Base-by-base conservation (phyloP, 2,329 filamentous ascomycete species). In the Aspergillus sergii region DNA sequence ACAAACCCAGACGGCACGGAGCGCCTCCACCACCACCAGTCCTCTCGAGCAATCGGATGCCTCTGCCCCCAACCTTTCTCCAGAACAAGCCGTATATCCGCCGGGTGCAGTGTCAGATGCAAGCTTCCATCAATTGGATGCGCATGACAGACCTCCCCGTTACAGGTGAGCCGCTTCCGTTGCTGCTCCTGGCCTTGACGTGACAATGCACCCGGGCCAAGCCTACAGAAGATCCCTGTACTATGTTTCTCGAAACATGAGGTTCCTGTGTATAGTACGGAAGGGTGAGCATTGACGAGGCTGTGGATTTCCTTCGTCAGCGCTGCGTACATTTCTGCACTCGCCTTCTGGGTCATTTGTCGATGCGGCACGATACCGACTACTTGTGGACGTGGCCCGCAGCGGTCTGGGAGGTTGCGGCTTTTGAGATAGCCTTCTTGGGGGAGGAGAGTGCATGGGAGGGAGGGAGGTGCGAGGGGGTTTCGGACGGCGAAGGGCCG, bases 211-310 rank as follows among this genome's bases (percentile, higher is more conserved):
- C n/a, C 30, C 58, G 61, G 12, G 64, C 82, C 3, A 80, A 82
- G 1, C 21, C 19, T 50, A 11, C 90, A 85, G 76, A 94, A 95
- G 0, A 96, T 83, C 0, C 89, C 92, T 7, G 92, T 84, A 48
- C 90, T 90, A 73, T 94, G 89, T 80, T 94, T 94, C 77, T 95
- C 92, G 68, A 95, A 89, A 72, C 91, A 94, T 1, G 89, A 92
- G 1, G 85, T 89, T 0, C 86, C 90, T 10, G 88, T 86, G 71
- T 83, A 85, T 61, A 90, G 82, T 19, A 76, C 77, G 1, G 79
- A 76, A 2, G 82, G 82, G 68, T 82, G 78, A n/a, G 70, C 71
- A 2, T 73, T 67, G 12, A 82, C 82, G 28, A 92, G 80, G 4
- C 75, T 75, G 60, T 84, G 78, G 56, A 93, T 81, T 2, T 83